Percentiles rank a stretch among this genome's conserved stretches.
phyloP scores from a whole-genome alignment of 768 basidiomycete species.

The Piloderma croceum region DNA sequence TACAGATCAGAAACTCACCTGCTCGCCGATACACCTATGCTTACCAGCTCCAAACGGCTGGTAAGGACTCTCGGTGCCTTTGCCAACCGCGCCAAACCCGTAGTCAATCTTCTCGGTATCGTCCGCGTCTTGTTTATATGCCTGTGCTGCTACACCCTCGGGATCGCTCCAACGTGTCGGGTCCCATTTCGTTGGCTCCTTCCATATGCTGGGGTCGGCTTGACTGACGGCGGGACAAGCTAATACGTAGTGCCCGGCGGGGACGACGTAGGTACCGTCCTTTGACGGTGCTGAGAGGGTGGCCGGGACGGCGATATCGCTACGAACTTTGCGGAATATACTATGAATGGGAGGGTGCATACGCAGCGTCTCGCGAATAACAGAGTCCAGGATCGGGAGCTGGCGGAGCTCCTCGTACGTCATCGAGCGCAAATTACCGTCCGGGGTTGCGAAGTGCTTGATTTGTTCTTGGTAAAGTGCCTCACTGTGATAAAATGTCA shows the following conservation, averaged over 20 bases:
- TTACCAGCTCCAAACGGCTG: constrained; percentile 97
- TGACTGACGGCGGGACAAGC: constrained; percentile 86
- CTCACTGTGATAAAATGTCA: constrained; percentile 43
- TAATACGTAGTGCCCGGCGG: constrained; percentile 84
- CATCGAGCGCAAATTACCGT: constrained; percentile 74
- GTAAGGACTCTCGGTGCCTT: constrained; percentile 94
- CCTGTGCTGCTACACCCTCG: constrained; percentile 75
- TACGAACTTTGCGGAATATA: constrained; percentile 87
- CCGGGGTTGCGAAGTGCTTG: constrained; percentile 68
- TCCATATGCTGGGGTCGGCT: constrained; percentile 82
- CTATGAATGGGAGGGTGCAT: constrained; percentile 95
- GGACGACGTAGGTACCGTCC: constrained; percentile 74
- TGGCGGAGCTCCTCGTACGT: constrained; percentile 82
- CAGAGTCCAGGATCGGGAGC: constrained; percentile 78
- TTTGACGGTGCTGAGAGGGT: constrained; percentile 75
- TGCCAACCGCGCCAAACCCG: constrained; percentile 92
- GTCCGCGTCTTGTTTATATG: constrained; percentile 69
- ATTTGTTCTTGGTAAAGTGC: constrained; percentile 89
- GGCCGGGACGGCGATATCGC: constrained; percentile 76
- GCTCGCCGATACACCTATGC: constrained; percentile 93
- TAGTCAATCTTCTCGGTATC: constrained; percentile 90
- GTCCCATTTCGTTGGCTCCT: constrained; percentile 63
- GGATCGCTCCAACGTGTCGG: constrained; percentile 83
- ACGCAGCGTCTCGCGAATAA: constrained; percentile 91
- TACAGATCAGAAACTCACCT: constrained; percentile 37